phyloP scores from a whole-genome alignment of 352 stramenopile genomes.

The Pythium vanterpoolii region DNA sequence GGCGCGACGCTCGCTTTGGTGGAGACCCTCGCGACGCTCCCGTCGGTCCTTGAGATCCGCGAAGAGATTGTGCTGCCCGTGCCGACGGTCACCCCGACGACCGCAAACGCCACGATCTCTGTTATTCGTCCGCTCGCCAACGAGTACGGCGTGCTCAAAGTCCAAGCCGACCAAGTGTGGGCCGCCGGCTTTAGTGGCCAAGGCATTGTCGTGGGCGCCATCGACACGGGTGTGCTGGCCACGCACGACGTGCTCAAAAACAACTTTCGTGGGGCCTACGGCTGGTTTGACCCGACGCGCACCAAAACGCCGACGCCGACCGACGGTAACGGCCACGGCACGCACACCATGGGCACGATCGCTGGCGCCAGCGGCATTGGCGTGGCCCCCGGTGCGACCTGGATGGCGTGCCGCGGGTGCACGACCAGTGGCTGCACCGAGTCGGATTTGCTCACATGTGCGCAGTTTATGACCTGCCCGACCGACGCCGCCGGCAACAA shows the following conservation, averaged over 20 bases:
- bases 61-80: background rate
- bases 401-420: constrained; percentile 10
- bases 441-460: constrained; percentile 21
- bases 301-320: constrained; percentile 11
- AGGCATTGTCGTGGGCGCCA: constrained; percentile 17
- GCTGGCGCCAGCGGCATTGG: constrained; percentile 6
- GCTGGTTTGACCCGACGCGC: constrained; percentile 23
- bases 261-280: constrained; percentile 9
- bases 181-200: constrained; percentile 7
- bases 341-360: constrained; percentile 18
- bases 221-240: constrained; percentile 25
- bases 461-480: constrained; percentile 30
- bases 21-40: constrained; percentile 17
- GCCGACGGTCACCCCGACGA: background rate
- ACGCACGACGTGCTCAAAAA: constrained; percentile 12
- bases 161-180: constrained; percentile 19
- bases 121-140: background rate
- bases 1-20: constrained; percentile 6
- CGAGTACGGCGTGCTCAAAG: constrained; percentile 19
- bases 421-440: constrained; percentile 11
- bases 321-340: constrained; percentile 25
- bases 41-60: constrained; percentile 3
- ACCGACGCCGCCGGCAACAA: constrained; percentile 13
- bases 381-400: constrained; percentile 8
- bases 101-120: background rate